Conservation (phyloP, 495 filamentous ascomycete species). For the Corynascus novoguineensis region DNA sequence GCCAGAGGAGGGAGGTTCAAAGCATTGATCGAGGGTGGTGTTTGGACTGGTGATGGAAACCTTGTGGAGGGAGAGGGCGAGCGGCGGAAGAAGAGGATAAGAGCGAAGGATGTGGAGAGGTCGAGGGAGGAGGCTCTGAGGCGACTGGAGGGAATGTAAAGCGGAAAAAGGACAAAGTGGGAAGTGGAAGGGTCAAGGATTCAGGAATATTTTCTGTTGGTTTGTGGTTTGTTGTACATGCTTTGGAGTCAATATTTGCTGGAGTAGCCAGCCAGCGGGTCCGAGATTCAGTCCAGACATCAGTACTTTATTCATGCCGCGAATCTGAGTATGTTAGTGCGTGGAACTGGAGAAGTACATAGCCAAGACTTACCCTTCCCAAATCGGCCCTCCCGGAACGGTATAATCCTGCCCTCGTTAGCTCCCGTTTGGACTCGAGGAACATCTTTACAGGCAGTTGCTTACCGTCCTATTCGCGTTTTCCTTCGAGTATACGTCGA, state of each 20-base stretch:
- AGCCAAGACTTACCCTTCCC: conserved; percentile 34
- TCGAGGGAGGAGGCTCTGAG: conserved; percentile 18
- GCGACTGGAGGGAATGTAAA: conserved; percentile 13
- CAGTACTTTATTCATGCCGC: conserved; percentile 30
- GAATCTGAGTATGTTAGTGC: conserved; percentile 9
- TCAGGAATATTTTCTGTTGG: not conserved
- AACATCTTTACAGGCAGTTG: conserved; percentile 4
- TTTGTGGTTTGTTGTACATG: conserved; percentile 2
- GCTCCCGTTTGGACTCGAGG: not conserved
- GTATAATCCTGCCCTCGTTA: conserved; percentile 36
- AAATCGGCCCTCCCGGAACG: conserved; percentile 42
- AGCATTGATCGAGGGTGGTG: conserved; percentile 32
- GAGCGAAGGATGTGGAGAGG: not conserved
- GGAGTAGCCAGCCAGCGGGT: not conserved
- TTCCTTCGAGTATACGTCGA: conserved; percentile 44
- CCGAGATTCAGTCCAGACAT: not conserved
- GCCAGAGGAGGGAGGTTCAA: conserved; percentile 31
- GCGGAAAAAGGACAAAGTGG: not conserved
- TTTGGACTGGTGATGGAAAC: conserved; percentile 23
- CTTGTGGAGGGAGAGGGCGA: conserved; percentile 9
- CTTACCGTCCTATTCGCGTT: conserved; percentile 31
- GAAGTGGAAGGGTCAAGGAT: too few relatives aligned
- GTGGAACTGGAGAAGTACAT: not conserved
- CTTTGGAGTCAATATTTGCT: not conserved
- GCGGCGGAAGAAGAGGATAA: conserved; percentile 1